Evolutionary conservation across 2,329 filamentous ascomycete genomes (phyloP).

Genomic region (Aureobasidium sp.): DNA sequence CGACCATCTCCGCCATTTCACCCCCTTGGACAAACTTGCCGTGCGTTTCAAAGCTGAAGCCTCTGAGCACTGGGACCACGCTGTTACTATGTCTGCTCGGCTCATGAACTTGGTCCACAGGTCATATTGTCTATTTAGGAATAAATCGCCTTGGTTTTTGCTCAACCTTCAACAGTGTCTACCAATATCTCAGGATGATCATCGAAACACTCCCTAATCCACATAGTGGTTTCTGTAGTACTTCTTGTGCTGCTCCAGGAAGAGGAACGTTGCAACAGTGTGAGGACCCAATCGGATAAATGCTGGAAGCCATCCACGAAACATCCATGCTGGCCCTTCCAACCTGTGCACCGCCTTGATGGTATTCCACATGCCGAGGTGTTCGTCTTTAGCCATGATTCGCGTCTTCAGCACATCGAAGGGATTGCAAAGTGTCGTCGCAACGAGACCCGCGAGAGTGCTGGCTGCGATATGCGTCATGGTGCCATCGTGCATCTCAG

Average conservation of each 20-base stretch:
- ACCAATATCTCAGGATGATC: neutral
- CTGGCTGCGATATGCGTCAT: conserved; percentile 70
- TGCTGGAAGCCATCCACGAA: conserved; percentile 82
- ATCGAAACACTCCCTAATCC: neutral
- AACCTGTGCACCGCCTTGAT: conserved; percentile 58
- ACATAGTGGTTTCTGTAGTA: conserved; percentile 46
- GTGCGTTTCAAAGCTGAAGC: neutral
- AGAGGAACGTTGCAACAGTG: conserved; percentile 79
- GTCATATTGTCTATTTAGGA: neutral
- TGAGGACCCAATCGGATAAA: conserved; percentile 62
- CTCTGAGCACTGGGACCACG: neutral
- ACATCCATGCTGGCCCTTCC: conserved; percentile 75
- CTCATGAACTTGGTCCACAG: neutral
- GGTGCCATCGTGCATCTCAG: conserved; percentile 58
- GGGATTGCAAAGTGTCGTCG: conserved; percentile 75
- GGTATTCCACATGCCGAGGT: conserved; percentile 49
- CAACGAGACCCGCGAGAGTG: conserved; percentile 71
- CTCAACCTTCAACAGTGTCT: neutral
- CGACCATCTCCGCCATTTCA: conserved; percentile 3
- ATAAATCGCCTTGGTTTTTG: neutral
- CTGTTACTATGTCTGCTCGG: neutral
- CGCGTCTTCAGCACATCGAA: conserved; percentile 86
- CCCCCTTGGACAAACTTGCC: neutral
- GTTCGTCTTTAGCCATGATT: conserved; percentile 61
- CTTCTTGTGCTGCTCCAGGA: conserved; percentile 80